A percentile compares a stretch with the other conserved stretches of the same genome.
phyloP scores from a whole-genome alignment of 345 rosid genomes.

The Euphorbia tirucalli region DNA sequence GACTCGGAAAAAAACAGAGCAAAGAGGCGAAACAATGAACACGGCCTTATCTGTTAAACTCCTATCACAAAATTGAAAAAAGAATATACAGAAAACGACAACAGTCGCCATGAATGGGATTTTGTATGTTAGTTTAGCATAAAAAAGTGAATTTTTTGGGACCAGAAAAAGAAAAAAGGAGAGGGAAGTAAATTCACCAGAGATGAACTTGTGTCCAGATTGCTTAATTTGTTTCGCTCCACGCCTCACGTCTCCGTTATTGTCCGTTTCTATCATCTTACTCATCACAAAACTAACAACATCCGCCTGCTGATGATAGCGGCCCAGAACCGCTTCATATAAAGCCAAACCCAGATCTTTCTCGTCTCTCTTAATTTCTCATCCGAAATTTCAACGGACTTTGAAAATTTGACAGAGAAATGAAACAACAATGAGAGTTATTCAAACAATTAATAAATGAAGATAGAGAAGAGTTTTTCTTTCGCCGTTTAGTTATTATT shows the following conservation, averaged over 20 bases:
- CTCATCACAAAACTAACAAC: slow-evolving; percentile 13
- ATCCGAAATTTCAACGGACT: background rate
- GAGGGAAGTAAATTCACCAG: slow-evolving; percentile 36
- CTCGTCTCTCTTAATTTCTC: slow-evolving; percentile 11
- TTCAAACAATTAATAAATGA: no score
- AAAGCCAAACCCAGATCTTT: slow-evolving; percentile 26
- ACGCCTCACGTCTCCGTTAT: slow-evolving; percentile 54
- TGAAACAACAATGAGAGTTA: background rate
- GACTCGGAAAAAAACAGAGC: slow-evolving; percentile 2
- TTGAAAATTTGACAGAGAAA: slow-evolving; percentile 2
- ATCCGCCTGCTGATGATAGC: slow-evolving; percentile 20
- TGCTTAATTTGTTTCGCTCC: slow-evolving; percentile 49
- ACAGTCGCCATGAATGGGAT: slow-evolving; percentile 14
- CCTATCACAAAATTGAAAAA: slow-evolving; percentile 19
- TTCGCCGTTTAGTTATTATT: slow-evolving; percentile 1
- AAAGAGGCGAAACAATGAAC: slow-evolving; percentile 8
- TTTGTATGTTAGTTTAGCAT: slow-evolving; percentile 17
- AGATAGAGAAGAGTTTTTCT: no score
- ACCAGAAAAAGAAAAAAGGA: slow-evolving; percentile 11
- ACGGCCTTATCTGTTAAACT: slow-evolving; percentile 20
- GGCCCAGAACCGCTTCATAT: slow-evolving; percentile 22
- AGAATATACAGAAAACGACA: slow-evolving; percentile 40
- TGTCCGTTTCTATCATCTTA: slow-evolving; percentile 54
- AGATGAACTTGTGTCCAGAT: slow-evolving; percentile 44
- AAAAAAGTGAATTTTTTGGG: slow-evolving; percentile 9